A percentile compares a stretch with the other conserved stretches of the same genome.
These are phyloP conservation scores for Chenopodium formosanum DNA, from an alignment of 148 eudicot species.

Conservation along the genomic window DNA sequence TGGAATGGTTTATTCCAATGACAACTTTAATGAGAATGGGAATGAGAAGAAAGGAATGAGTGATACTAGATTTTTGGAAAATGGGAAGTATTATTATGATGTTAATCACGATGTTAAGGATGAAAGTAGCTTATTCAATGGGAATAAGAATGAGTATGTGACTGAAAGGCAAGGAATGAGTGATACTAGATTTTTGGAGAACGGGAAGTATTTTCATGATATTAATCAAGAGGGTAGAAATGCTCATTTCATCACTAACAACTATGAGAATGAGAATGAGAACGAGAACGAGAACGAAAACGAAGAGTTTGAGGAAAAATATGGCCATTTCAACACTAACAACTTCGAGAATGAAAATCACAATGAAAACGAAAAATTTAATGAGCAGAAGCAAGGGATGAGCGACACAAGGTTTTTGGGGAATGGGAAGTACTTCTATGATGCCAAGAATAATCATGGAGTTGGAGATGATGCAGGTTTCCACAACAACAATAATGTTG, in stretches of 20 bases:
- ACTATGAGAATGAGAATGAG: constrained; percentile 1
- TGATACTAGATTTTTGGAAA: constrained; percentile 49
- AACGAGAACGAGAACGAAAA: not conserved
- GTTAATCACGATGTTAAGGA: constrained; percentile 6
- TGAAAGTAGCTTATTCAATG: not conserved
- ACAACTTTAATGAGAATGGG: constrained; percentile 12
- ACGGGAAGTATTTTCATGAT: constrained; percentile 36
- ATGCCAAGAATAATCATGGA: not conserved
- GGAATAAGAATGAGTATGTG: constrained; percentile 4
- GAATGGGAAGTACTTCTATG: constrained; percentile 42
- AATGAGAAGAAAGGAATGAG: constrained; percentile 43
- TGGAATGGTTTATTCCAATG: not conserved
- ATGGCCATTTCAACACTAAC: not conserved
- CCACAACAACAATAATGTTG: constrained; percentile 7
- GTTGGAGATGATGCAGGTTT: constrained; percentile 1
- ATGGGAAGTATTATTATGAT: constrained; percentile 40
- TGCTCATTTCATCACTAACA: not conserved
- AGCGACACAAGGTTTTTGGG: constrained; percentile 55
- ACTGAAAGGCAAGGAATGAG: constrained; percentile 49
- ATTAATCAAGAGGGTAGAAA: constrained; percentile 9
- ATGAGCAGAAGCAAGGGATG: constrained; percentile 41
- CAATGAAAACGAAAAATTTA: not conserved
- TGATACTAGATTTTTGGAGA: constrained; percentile 48
- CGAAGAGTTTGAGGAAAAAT: not conserved
- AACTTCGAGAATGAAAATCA: not conserved